Evolutionary conservation across 352 stramenopile genomes (phyloP).

Genomic region (Phytophthora brassicae): DNA sequence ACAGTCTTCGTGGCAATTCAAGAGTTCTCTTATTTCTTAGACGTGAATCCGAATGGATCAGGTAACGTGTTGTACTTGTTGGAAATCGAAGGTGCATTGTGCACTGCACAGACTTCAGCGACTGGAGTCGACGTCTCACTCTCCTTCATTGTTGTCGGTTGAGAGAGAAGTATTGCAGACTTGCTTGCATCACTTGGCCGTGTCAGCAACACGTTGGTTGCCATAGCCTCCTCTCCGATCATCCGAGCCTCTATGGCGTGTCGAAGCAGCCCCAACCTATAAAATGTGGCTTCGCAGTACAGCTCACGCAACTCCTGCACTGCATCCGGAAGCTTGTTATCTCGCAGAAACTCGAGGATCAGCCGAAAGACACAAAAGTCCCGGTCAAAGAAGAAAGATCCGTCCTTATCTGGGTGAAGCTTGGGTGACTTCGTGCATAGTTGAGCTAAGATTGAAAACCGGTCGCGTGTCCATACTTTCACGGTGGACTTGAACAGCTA

Average conservation of each 20-base stretch:
- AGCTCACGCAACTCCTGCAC: slow-evolving; percentile 69
- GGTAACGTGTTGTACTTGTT: slow-evolving; percentile 59
- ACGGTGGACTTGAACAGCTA: slow-evolving; percentile 68
- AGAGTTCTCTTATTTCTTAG: slow-evolving; percentile 52
- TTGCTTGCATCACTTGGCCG: slow-evolving; percentile 2
- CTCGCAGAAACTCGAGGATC: slow-evolving; percentile 65
- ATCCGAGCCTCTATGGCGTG: slow-evolving; percentile 81
- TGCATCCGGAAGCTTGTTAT: slow-evolving; percentile 57
- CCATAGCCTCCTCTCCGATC: slow-evolving; percentile 58
- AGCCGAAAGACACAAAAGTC: slow-evolving; percentile 78
- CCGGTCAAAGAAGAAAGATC: slow-evolving; percentile 73
- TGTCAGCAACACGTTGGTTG: slow-evolving; percentile 22
- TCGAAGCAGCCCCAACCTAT: slow-evolving; percentile 67
- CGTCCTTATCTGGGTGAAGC: slow-evolving; percentile 49
- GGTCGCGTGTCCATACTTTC: slow-evolving; percentile 71
- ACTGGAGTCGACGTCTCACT: background rate
- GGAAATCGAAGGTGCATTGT: slow-evolving; percentile 9
- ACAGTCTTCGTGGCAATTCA: too few relatives aligned
- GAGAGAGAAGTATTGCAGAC: background rate
- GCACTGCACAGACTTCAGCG: background rate
- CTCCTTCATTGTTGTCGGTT: slow-evolving; percentile 1
- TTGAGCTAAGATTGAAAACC: slow-evolving; percentile 82
- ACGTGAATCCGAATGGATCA: slow-evolving; percentile 69
- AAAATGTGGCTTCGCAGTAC: slow-evolving; percentile 80
- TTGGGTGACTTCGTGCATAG: slow-evolving; percentile 69